Evolutionary conservation across 352 stramenopile genomes (phyloP), one percentile per base, ranked within the genome.

Genomic region (Thalassiosira sp.): DNA sequence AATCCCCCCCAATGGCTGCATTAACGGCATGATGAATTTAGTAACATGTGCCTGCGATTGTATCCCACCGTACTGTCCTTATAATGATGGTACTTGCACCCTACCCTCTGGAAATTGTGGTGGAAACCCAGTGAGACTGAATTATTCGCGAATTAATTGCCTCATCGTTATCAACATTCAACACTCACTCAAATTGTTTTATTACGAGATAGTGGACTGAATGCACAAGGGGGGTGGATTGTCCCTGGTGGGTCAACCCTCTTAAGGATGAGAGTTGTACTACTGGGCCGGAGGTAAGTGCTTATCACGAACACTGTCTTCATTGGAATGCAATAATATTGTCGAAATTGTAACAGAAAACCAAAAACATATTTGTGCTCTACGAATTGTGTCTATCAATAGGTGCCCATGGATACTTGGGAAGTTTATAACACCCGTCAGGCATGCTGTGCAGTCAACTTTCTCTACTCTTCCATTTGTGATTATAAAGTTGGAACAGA

Each of bases 331-430:
- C n/a, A n/a, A n/a, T n/a, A n/a, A n/a, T n/a, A n/a, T n/a, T n/a
- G n/a, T n/a, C n/a, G n/a, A n/a, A n/a, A n/a, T n/a, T n/a, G n/a
- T n/a, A n/a, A n/a, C n/a, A 10, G 31, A 10, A 40, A 40, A 40
- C 10, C 10, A 40, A 40, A 10, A 10, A 40, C 10, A 5, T 40
- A 40, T 40, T 40, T 5, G 5, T 40, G 10, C 10, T 40, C 10
- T 40, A 10, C 31, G 10, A 10, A 40, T 16, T 53, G 2, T 56
- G 8, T 27, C 13, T 56, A 22, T 13, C 46, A 27, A 33, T 56
- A 82, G 74, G 61, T 82, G 20, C 76, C 76, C 8, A 11, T 33
- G 18, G 76, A 69, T 22, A 8, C 76, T 5, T 84, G 76, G 76
- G 31, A 73, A 11, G 63, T 84, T 20, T 79, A 61, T 48, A 24